Conservation (phyloP, 225 moss, liverwort and hornwort species). For the Polytrichum formosum region DNA sequence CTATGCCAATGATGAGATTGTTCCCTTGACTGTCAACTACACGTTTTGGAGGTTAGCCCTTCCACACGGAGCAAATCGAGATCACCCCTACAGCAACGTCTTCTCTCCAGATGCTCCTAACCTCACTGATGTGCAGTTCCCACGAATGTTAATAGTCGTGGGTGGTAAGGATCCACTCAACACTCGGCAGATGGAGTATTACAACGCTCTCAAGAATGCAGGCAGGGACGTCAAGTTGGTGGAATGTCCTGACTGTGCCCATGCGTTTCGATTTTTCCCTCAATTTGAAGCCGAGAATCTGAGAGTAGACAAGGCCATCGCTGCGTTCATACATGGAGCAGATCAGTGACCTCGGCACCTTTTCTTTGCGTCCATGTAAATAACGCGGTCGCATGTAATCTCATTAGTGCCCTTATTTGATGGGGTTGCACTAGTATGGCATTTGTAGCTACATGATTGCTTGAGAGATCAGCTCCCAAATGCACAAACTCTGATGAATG, state of each 20-base stretch:
- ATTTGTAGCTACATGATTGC: no score
- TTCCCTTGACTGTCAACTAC: not conserved
- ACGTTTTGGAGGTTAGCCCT: not conserved
- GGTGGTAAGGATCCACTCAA: not conserved
- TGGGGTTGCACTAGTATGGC: no score
- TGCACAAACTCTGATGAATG: no score
- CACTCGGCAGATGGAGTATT: not conserved
- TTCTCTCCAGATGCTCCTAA: not conserved
- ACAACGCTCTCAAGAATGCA: conserved; percentile 3
- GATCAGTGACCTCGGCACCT: no score
- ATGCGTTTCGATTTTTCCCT: not conserved
- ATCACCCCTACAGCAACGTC: conserved; percentile 3
- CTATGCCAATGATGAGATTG: not conserved
- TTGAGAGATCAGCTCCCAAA: no score
- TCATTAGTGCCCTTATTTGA: no score
- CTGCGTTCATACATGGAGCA: not conserved
- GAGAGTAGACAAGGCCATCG: not conserved
- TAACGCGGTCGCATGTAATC: no score
- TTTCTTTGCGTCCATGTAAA: no score
- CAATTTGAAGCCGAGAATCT: not conserved
- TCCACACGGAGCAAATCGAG: not conserved
- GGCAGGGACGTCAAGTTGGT: not conserved
- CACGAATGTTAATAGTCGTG: not conserved
- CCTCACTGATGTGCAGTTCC: not conserved
- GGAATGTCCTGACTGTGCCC: not conserved